Conservation (phyloP, 192 early-diverging fungal species). For the Podila verticillata region DNA sequence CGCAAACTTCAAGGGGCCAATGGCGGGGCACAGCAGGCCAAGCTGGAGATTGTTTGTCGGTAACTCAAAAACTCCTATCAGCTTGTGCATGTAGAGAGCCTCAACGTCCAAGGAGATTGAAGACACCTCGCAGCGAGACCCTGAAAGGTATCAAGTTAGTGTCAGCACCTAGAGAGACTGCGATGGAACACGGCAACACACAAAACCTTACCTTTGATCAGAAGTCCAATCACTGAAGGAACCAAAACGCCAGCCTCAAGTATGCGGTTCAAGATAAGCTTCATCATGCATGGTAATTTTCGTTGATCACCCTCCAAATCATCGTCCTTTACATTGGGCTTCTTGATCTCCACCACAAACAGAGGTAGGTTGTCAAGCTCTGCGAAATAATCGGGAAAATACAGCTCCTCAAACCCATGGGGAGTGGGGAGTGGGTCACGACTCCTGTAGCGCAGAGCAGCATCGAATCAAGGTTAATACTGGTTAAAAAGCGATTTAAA, state of each 20-base stretch:
- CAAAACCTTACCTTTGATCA: slow-evolving; percentile 8
- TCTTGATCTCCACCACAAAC: slow-evolving; percentile 23
- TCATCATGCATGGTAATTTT: slow-evolving; percentile 20
- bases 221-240: slow-evolving; percentile 7
- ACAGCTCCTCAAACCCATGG: too few species aligned
- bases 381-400: slow-evolving; percentile 27
- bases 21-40: slow-evolving; percentile 7
- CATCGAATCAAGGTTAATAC: too few species aligned
- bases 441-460: too few species aligned
- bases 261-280: slow-evolving; percentile 9
- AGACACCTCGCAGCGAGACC: slow-evolving; percentile 19
- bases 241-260: slow-evolving; percentile 11
- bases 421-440: too few species aligned
- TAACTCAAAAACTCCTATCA: slow-evolving; percentile 19
- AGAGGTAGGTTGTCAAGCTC: slow-evolving; percentile 11
- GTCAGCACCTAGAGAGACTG: too few species aligned
- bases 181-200: too few species aligned
- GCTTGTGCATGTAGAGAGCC: slow-evolving; percentile 12
- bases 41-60: slow-evolving; percentile 26
- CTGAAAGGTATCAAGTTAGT: slow-evolving; percentile 6
- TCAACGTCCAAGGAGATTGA: slow-evolving; percentile 13
- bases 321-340: background rate
- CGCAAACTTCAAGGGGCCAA: slow-evolving; percentile 10
- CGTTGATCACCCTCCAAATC: slow-evolving; percentile 18
- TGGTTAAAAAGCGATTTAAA: too few species aligned